These are phyloP conservation scores for Scenedesmus sp. DNA, from an alignment of 163 green algal genomes.

Conservation along the genomic window DNA sequence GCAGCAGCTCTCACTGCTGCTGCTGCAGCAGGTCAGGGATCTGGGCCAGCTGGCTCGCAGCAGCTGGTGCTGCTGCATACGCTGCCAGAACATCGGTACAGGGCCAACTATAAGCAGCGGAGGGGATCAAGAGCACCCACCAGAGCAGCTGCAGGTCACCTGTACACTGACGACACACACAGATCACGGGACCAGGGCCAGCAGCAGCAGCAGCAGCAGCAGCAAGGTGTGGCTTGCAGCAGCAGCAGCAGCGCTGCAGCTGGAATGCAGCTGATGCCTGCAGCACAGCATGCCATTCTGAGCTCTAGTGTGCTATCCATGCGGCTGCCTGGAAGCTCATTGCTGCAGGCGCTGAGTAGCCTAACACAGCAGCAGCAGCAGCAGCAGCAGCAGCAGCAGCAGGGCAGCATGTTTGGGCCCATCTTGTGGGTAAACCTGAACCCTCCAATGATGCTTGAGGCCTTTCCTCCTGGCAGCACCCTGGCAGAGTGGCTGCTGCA, in stretches of 20 bases:
- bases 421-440: background rate
- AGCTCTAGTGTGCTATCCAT: background rate
- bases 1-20: background rate
- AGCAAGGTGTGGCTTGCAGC: background rate
- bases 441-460: slow-evolving; percentile 5
- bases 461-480: background rate
- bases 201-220: background rate
- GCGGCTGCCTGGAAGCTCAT: background rate
- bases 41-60: too few species aligned
- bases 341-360: background rate
- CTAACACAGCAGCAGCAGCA: background rate
- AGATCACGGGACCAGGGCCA: background rate
- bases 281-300: background rate
- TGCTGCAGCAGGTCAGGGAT: background rate
- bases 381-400: slow-evolving; percentile 21
- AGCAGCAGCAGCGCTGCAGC: slow-evolving; percentile 10
- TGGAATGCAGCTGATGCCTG: background rate
- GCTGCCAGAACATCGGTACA: background rate
- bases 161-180: too few species aligned
- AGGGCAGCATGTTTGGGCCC: background rate
- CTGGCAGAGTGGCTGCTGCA: slow-evolving; percentile 12
- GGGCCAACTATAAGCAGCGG: background rate
- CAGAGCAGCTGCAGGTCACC: background rate
- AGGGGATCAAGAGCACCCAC: background rate
- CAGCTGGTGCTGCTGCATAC: background rate